Conservation (phyloP, 805 yeast species). For the Ascoidea asiatica region DNA sequence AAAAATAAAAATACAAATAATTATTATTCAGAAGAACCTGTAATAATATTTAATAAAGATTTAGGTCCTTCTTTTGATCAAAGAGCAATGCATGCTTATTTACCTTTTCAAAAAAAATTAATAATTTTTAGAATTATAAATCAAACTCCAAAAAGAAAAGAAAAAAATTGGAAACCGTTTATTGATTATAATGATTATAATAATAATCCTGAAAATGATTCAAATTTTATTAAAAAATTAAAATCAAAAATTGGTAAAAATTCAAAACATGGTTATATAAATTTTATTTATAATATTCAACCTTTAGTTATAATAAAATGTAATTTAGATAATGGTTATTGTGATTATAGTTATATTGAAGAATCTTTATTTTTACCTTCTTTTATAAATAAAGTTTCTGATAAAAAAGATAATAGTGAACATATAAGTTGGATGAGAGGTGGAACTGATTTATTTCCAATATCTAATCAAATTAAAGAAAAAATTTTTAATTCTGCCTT, state of each 20-base stretch:
- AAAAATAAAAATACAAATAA: conserved; percentile 9
- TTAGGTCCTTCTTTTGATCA: conserved; percentile 5
- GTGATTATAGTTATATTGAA: neutral
- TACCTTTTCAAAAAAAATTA: conserved; percentile 2
- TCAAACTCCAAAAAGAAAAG: neutral
- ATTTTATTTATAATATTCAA: conserved; percentile 2
- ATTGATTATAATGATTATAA: conserved; percentile 12
- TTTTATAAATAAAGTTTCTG: conserved; percentile 4
- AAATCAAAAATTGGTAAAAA: neutral
- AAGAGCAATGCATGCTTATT: conserved; percentile 2
- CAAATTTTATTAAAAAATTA: no score
- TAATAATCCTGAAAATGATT: no score
- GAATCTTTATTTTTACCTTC: no score
- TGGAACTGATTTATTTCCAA: neutral
- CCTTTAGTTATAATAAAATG: conserved; percentile 5
- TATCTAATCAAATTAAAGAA: neutral
- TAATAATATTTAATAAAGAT: conserved; percentile 20
- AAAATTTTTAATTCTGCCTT: no score
- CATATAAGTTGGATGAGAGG: conserved; percentile 10
- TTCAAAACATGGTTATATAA: conserved; percentile 1
- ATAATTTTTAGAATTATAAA: conserved; percentile 1
- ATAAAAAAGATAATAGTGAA: conserved; percentile 2
- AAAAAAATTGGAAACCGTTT: conserved; percentile 2
- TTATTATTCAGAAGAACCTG: conserved; percentile 19
- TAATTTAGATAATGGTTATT: conserved; percentile 3